Conservation (phyloP, 1,284 basidiomycete genomes). For the Sporisorium reilianum region DNA sequence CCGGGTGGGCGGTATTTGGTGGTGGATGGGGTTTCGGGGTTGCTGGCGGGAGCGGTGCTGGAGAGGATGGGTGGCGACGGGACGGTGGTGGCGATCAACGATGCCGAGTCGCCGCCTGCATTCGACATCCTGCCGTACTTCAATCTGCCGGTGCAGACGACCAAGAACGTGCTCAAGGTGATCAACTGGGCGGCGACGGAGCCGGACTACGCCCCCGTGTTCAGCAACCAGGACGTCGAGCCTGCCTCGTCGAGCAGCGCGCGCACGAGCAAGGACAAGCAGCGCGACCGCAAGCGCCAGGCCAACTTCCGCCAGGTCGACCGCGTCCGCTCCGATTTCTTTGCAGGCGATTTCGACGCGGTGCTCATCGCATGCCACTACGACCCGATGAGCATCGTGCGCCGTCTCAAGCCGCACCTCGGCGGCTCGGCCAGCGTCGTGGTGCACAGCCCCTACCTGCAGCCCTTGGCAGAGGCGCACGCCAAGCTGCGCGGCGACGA, state of each 20-base stretch:
- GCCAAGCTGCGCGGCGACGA: constrained; percentile 77
- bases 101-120: constrained; percentile 91
- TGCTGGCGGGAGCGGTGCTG: constrained; percentile 85
- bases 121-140: constrained; percentile 89
- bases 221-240: constrained; percentile 29
- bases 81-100: constrained; percentile 84
- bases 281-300: constrained; percentile 48
- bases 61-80: constrained; percentile 80
- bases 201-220: constrained; percentile 42
- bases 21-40: constrained; percentile 87
- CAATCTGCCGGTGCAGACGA: constrained; percentile 72
- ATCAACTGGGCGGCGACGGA: constrained; percentile 63
- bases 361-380: constrained; percentile 86
- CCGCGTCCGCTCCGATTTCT: constrained; percentile 81
- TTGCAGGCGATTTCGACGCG: constrained; percentile 76
- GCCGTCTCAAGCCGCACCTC: constrained; percentile 80
- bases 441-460: constrained; percentile 84
- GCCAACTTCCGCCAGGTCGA: constrained; percentile 38
- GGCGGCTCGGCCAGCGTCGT: constrained; percentile 87
- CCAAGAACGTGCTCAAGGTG: constrained; percentile 36
- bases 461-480: constrained; percentile 81
- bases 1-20: constrained; percentile 89
- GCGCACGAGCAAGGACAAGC: constrained; percentile 32
- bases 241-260: background rate
- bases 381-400: constrained; percentile 84